These are phyloP conservation scores for Phalaenopsis aphrodite DNA, from an alignment of 106 monocot genomes.

Conservation along the genomic window DNA sequence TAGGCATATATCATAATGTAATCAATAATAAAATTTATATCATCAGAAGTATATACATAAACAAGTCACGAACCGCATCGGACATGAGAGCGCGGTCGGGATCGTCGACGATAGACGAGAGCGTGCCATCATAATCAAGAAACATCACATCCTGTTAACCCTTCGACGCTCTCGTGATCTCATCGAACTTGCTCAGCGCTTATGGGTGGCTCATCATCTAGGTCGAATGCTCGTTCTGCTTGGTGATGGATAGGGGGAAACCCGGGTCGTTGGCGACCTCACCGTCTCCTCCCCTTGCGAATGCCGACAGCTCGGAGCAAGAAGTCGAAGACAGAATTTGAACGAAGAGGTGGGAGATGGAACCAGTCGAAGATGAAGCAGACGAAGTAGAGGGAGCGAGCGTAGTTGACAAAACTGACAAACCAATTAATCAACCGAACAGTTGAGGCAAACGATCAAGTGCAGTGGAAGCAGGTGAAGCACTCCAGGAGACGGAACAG, in stretches of 20 bases:
- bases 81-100: slow-evolving; percentile 75
- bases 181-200: slow-evolving; percentile 58
- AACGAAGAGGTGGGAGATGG: too few relatives aligned
- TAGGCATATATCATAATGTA: background rate
- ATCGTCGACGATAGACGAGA: slow-evolving; percentile 75
- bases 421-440: too few relatives aligned
- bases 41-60: too few relatives aligned
- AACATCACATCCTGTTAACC: slow-evolving; percentile 76
- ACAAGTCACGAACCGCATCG: slow-evolving; percentile 32
- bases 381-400: too few relatives aligned
- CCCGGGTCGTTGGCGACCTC: background rate
- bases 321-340: too few relatives aligned
- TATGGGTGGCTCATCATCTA: slow-evolving; percentile 42
- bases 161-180: slow-evolving; percentile 33
- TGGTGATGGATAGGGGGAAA: background rate
- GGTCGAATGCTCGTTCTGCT: slow-evolving; percentile 11
- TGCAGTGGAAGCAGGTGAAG: too few relatives aligned
- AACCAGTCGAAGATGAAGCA: too few relatives aligned
- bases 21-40: background rate
- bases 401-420: too few relatives aligned
- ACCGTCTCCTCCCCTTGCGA: too few relatives aligned
- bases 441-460: too few relatives aligned
- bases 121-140: slow-evolving; percentile 78
- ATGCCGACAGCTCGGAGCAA: too few relatives aligned
- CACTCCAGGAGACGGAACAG: too few relatives aligned